phyloP scores from a whole-genome alignment of 2,329 filamentous ascomycete species.

The Rhytidhysteron rufulum region DNA sequence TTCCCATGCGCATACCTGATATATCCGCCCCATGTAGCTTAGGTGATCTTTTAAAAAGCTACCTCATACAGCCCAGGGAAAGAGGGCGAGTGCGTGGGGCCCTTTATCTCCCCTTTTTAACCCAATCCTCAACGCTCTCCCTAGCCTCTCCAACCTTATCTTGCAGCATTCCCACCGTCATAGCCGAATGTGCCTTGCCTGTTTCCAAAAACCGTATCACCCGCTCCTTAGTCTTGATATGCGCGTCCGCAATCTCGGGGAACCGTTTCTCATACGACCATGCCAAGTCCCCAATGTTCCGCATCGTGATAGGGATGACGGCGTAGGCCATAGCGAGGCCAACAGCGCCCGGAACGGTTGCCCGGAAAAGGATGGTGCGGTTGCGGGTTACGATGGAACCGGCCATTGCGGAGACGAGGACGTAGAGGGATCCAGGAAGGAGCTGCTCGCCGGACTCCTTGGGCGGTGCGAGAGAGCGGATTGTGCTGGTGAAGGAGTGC shows the following conservation, averaged over 20 bases:
- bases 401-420: slow-evolving; percentile 90
- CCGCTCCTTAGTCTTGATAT: slow-evolving; percentile 67
- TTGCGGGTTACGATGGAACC: slow-evolving; percentile 88
- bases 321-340: slow-evolving; percentile 80
- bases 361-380: slow-evolving; percentile 77
- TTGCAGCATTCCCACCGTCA: slow-evolving; percentile 70
- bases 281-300: slow-evolving; percentile 77
- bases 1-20: no score
- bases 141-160: slow-evolving; percentile 74
- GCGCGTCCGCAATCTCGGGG: slow-evolving; percentile 76
- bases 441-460: slow-evolving; percentile 83
- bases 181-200: slow-evolving; percentile 68
- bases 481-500: slow-evolving; percentile 81
- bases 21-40: no score
- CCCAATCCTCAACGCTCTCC: slow-evolving; percentile 80
- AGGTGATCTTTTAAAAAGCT: no score
- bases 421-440: slow-evolving; percentile 86
- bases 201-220: slow-evolving; percentile 68
- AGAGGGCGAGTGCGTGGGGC: no score
- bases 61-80: no score
- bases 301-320: slow-evolving; percentile 83
- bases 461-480: slow-evolving; percentile 83
- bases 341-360: slow-evolving; percentile 70
- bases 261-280: slow-evolving; percentile 94
- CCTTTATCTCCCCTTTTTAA: slow-evolving; percentile 77